phyloP scores from a whole-genome alignment of 2,329 filamentous ascomycete species.

The Diaporthe sp. region DNA sequence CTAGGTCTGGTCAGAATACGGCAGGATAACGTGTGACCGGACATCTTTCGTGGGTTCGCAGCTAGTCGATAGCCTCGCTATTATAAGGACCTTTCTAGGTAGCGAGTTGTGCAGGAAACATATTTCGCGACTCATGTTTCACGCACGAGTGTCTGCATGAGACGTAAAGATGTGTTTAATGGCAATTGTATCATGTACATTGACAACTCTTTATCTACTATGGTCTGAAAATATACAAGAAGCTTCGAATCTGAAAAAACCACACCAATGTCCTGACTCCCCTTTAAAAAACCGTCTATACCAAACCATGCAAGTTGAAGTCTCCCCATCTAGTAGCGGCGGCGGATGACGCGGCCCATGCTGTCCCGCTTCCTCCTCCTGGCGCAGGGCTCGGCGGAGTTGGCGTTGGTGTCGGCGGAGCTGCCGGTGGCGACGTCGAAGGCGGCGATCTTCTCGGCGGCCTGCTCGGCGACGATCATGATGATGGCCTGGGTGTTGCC shows the following conservation, averaged over 20 bases:
- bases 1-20: neutral
- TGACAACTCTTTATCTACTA: conserved; percentile 4
- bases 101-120: neutral
- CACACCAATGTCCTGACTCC: conserved; percentile 8
- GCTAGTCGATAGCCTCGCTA: neutral
- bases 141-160: neutral
- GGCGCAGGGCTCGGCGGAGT: neutral
- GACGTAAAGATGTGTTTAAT: neutral
- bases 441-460: conserved; percentile 46
- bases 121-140: too few species aligned
- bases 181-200: conserved; percentile 26
- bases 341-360: conserved; percentile 12
- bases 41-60: neutral
- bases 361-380: conserved; percentile 20
- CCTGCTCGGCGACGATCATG: conserved; percentile 56
- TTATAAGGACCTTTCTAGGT: neutral
- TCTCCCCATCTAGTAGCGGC: neutral
- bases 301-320: neutral
- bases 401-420: neutral
- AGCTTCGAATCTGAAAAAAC: conserved; percentile 22
- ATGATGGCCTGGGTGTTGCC: conserved; percentile 70
- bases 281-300: conserved; percentile 8
- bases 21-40: too few species aligned
- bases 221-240: conserved; percentile 29
- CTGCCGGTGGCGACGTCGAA: conserved; percentile 17